These are phyloP conservation scores for Linderniella brevidens DNA, from an alignment of 257 asterid genomes.

Conservation along the genomic window DNA sequence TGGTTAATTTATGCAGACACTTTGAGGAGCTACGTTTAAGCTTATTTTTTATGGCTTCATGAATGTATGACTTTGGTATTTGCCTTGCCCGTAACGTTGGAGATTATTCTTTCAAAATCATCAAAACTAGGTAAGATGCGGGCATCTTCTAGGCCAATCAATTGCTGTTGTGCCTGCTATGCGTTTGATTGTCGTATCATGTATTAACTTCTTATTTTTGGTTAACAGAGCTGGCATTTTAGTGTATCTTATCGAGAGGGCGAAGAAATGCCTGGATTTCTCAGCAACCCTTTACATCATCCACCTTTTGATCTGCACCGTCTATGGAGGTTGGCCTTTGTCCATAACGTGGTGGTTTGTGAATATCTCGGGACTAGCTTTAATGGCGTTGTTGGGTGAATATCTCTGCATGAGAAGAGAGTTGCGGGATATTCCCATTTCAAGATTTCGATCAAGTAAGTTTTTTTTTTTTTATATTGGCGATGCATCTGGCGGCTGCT, in stretches of 20 bases:
- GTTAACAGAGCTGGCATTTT: conserved; percentile 60
- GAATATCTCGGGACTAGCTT: conserved; percentile 56
- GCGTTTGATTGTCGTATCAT: conserved; percentile 5
- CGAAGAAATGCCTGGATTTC: conserved; percentile 87
- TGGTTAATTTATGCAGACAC: too few species aligned
- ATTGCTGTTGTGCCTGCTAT: conserved; percentile 5
- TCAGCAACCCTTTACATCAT: conserved; percentile 64
- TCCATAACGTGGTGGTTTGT: conserved; percentile 92
- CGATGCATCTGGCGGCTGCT: background rate
- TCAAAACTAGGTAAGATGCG: too few species aligned
- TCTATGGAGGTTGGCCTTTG: conserved; percentile 91
- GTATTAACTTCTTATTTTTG: conserved; percentile 3
- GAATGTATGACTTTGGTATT: too few species aligned
- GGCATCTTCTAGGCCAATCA: too few species aligned
- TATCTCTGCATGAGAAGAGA: conserved; percentile 66
- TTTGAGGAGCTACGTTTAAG: too few species aligned
- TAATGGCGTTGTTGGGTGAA: conserved; percentile 77
- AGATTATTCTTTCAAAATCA: too few species aligned
- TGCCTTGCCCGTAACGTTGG: too few species aligned
- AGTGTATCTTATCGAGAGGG: conserved; percentile 73
- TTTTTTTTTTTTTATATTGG: conserved; percentile 2
- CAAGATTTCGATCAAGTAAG: conserved; percentile 65
- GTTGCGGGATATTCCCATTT: conserved; percentile 56
- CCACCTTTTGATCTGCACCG: conserved; percentile 62
- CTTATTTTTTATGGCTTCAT: too few species aligned